These are phyloP conservation scores for Orbilia blumenaviensis DNA, from an alignment of 2,329 filamentous ascomycete species.

Conservation along the genomic window DNA sequence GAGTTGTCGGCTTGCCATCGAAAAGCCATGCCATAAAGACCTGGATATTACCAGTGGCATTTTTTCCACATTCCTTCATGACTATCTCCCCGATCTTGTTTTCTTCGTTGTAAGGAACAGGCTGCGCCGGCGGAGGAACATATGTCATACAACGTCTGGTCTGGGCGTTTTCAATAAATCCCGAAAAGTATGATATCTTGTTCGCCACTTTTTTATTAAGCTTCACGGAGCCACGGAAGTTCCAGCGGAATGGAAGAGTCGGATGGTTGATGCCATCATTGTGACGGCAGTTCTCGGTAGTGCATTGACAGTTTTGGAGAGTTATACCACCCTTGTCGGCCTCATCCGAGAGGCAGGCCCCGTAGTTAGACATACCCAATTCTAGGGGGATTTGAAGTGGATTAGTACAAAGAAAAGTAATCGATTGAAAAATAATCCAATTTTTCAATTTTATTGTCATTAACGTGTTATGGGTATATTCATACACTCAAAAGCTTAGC, in stretches of 20 bases:
- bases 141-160: slow-evolving; percentile 1
- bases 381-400: not conserved
- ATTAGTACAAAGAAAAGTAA: not conserved
- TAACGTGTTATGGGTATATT: no score
- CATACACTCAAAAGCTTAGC: no score
- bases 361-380: not conserved
- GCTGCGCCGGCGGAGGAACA: not conserved
- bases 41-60: not conserved
- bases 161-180: not conserved
- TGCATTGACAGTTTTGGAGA: not conserved
- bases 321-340: not conserved
- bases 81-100: not conserved
- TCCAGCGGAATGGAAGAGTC: slow-evolving; percentile 10
- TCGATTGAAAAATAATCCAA: no score
- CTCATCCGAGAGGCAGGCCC: not conserved
- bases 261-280: slow-evolving; percentile 11
- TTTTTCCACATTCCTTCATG: not conserved
- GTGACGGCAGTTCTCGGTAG: not conserved
- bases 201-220: not conserved
- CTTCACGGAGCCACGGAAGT: not conserved
- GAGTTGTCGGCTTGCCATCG: not conserved
- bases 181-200: slow-evolving; percentile 4
- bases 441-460: no score
- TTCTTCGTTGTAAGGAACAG: not conserved
- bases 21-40: not conserved